Evolutionary conservation across 805 yeast species (phyloP).

Genomic region (Wickerhamiella dianesei): DNA sequence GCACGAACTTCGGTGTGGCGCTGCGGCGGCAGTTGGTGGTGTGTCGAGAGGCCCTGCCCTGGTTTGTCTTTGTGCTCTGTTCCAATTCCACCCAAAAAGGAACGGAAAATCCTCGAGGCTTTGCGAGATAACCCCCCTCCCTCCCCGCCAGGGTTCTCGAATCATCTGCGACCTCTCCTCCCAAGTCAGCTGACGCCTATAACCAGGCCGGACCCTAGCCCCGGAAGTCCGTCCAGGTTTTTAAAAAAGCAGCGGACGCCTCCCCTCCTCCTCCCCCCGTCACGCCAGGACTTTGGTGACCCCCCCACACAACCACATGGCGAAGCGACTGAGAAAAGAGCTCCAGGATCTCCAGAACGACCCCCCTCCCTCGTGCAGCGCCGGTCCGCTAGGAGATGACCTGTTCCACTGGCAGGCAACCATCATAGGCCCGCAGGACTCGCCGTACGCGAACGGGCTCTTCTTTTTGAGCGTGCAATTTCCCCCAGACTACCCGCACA

Average conservation of each 20-base stretch:
- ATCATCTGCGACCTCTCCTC: too few species aligned
- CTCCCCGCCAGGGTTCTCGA: too few species aligned
- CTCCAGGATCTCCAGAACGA: slow-evolving; percentile 91
- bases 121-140: too few species aligned
- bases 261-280: background rate
- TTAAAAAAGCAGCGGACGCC: background rate
- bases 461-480: slow-evolving; percentile 91
- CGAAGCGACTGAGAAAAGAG: slow-evolving; percentile 95
- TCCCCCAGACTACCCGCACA: slow-evolving; percentile 98
- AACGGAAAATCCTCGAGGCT: too few species aligned
- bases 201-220: background rate
- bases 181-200: too few species aligned
- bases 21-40: too few species aligned
- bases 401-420: slow-evolving; percentile 99
- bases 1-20: too few species aligned
- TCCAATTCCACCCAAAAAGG: too few species aligned
- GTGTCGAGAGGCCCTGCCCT: too few species aligned
- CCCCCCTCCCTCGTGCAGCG: slow-evolving; percentile 97
- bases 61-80: too few species aligned
- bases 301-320: slow-evolving; percentile 36
- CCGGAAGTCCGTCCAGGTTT: background rate
- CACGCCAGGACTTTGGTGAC: background rate
- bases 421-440: slow-evolving; percentile 96
- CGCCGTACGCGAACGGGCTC: slow-evolving; percentile 79
- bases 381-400: slow-evolving; percentile 98